These are phyloP conservation scores for Mycena galopus DNA, from an alignment of 768 basidiomycete genomes.

Conservation along the genomic window DNA sequence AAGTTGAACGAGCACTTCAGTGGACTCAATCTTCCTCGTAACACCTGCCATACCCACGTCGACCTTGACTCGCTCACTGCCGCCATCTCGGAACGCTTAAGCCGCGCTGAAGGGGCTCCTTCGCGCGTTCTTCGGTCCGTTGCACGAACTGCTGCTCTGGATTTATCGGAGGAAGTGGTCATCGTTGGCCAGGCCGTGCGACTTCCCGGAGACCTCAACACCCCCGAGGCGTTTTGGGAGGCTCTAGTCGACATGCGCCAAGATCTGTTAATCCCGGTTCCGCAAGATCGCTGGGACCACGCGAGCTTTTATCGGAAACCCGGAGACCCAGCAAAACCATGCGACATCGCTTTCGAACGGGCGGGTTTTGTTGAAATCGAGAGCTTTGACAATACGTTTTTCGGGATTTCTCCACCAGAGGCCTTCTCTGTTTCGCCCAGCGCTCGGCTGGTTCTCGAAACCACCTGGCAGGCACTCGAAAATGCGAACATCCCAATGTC, in stretches of 20 bases:
- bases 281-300: constrained; percentile 52
- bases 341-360: constrained; percentile 47
- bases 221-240: constrained; percentile 46
- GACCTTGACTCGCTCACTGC: constrained; percentile 45
- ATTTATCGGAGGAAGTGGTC: constrained; percentile 45
- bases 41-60: constrained; percentile 50
- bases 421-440: constrained; percentile 46
- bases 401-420: constrained; percentile 55
- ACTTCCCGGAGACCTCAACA: constrained; percentile 50
- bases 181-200: constrained; percentile 53
- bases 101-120: constrained; percentile 25
- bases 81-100: too few species aligned
- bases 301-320: too few species aligned
- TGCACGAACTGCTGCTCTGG: neutral
- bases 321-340: too few species aligned
- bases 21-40: constrained; percentile 45
- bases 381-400: too few species aligned
- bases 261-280: constrained; percentile 46
- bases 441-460: constrained; percentile 49
- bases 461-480: constrained; percentile 52
- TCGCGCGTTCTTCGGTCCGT: neutral
- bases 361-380: constrained; percentile 50
- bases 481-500: too few species aligned
- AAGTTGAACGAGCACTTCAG: too few species aligned
- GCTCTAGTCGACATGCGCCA: constrained; percentile 50